Evolutionary conservation across 2,329 filamentous ascomycete species (phyloP), one percentile per base, ranked within the genome.

Genomic region (Fusarium napiforme): DNA sequence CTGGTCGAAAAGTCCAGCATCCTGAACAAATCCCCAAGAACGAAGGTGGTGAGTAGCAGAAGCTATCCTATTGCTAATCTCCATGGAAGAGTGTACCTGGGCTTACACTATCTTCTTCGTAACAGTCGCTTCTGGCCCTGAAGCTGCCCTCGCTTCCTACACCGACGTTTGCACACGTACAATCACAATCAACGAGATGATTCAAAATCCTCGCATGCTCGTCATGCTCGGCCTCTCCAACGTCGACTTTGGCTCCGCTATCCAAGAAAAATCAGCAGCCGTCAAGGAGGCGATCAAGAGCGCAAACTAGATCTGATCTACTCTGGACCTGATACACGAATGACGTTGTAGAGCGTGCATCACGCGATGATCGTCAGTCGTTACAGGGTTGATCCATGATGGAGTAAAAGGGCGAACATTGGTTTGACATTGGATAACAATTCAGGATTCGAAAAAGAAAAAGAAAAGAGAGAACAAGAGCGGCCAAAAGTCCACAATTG

Each of bases 21-120:
- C 82, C 82, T 4, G 76, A 81, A 14, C 81, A 84, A 71, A 81
- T 84, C 42, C 77, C 77, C 30, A 76, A 71, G 50, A 75, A 79
- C 26, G 58, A 75, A 16, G 68, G 71, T 55, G 76, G 79, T 82
- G 64, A 74, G 78, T 69, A 74, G 78, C 65, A 46, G 23, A n/a
- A 50, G 21, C 23, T 26, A 9, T 55, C 30, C 9, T 32, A 12
- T 26, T 21, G 16, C 30, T 64, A n/a, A 40, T 21, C 37, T 26
- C 15, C 5, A 4, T 53, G 28, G 45, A 28, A 45, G 34, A 36
- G 30, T n/a, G 36, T 26, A 32, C 19, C 12, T 34, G 21, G 7
- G 23, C 49, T 57, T 42, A 61, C 39, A 63, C 32, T 40, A 9
- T 43, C 26, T 28, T 46, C 15, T 42, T 4, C 55, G n/a, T 15